Base-by-base conservation (phyloP, 164 flowering plant genomes). In the Stephania cephalantha region DNA sequence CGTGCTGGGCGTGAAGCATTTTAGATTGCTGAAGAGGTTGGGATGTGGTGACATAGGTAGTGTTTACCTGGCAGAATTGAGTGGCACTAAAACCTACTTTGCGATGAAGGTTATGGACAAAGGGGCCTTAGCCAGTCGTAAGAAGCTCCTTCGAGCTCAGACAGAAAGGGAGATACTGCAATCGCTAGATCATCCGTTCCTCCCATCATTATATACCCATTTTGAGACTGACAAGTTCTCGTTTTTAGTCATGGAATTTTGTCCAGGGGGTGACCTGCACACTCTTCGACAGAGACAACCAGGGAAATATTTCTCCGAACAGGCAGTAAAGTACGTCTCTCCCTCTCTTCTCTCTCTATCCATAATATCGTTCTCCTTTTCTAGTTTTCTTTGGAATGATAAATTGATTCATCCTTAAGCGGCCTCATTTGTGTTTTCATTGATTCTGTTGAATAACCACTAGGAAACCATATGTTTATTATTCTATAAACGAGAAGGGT, bases 21-120 rank as follows among this genome's bases (percentile, higher is more conserved):
- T 93, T 67, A 86, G 96, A 75, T 82, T 93, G 73, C 86, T 93
- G 10, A 90, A 90, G 84, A 83, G 90, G 82, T 84, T 93, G 80
- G 98, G 98, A 3, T 89, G 97, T 82, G 98, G 98, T 69, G 98
- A 93, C 78, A 91, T 93, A 74, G 98, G 98, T 29, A 93, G 93
- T 76, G 97, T 92, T n/a, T 88, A 90, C 71, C 85, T 92, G 31
- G 87, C 97, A 3, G 98, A 93, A 84, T 80, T 93, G 83, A 87
- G 86, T 80, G 98, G 94, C 64, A 90, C 94, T 0, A 89, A 89
- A 75, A 81, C 88, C 78, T 87, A 89, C 73, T 92, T 92, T 81
- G 95, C 97, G 6, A 92, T 92, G 92, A 91, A 91, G 85, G 94
- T 91, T 31, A 91, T 91, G 97, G 94, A 91, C 81, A 91, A 91